Evolutionary conservation across 2,329 filamentous ascomycete genomes (phyloP).

Genomic region (Ceratocystis huliohia): DNA sequence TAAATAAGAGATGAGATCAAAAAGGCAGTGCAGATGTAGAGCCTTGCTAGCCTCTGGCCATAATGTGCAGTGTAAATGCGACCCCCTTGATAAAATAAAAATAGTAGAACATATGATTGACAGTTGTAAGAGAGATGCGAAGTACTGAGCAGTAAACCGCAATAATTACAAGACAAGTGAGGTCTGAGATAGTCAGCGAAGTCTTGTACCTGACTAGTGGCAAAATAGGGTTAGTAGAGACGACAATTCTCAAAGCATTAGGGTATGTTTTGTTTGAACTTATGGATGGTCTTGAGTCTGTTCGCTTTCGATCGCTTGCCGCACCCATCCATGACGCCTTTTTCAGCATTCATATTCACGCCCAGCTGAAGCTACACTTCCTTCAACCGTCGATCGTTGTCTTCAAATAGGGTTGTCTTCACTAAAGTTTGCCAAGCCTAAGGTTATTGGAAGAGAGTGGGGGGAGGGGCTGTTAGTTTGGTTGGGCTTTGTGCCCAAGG

Average conservation of each 20-base stretch:
- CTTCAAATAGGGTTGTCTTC: not conserved
- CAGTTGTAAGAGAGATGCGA: not conserved
- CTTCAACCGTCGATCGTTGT: conserved; percentile 5
- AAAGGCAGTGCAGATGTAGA: not conserved
- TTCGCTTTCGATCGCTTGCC: no score
- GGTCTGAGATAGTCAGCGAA: not conserved
- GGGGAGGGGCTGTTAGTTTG: not conserved
- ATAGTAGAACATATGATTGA: not conserved
- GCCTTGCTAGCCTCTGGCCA: no score
- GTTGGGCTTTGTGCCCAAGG: not conserved
- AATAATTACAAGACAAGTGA: not conserved
- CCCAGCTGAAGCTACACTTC: conserved; percentile 5
- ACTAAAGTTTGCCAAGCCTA: not conserved
- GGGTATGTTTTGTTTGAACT: not conserved
- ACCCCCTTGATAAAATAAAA: not conserved
- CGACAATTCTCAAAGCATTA: not conserved
- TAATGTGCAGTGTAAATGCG: not conserved
- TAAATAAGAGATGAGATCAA: not conserved
- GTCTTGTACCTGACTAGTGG: not conserved
- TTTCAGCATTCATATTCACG: not conserved
- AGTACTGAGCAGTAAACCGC: not conserved
- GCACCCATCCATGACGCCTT: not conserved
- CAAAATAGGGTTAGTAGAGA: not conserved
- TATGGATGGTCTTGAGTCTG: no score
- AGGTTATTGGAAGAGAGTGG: not conserved